Base-by-base conservation (phyloP, 495 filamentous ascomycete species). In the Pyronema omphalodes region DNA sequence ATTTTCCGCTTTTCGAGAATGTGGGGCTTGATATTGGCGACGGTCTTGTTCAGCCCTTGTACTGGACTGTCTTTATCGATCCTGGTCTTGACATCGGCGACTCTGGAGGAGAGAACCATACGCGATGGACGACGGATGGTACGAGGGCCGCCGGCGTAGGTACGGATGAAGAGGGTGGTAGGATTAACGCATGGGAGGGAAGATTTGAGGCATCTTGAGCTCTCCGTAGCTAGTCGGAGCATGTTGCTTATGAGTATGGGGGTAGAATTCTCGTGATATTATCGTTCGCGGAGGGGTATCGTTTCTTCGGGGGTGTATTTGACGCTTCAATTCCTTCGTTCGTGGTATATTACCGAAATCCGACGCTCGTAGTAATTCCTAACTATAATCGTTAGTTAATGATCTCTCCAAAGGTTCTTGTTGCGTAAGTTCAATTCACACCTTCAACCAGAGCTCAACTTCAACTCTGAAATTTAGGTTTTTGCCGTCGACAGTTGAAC, bases 91-190 rank as follows among this genome's bases (percentile, higher is more conserved):
- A 50, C 58, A 60, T 56, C 52, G 68, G 74, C 75, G 40, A 93
- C 87, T 48, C 73, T 71, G 37, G 80, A 75, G n/a, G 87, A 93
- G 18, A 94, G 75, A 0, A 78, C 71, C 79, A 89, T 86, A 58
- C 87, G 81, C 46, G 85, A 78, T 6, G 83, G 83, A 40, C 69
- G 67, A 47, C 53, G 46, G 44, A 44, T 55, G 4, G 11, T 4
- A 9, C 12, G 12, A 34, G 44, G n/a, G 18, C 19, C 47, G 39
- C 53, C 23, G 44, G 52, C 59, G 49, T 58, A 55, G 44, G 52
- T 52, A 36, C 56, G 60, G 45, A 51, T 47, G 36, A 58, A 52
- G 43, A 3, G 43, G 7, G 52, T 44, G 18, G 44, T 35, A 34
- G 59, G 17, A 1, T 11, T 34, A 8, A 23, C 18, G 47, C 5